Base-by-base conservation (phyloP, 164 flowering plant genomes). In the Berberis vulgaris region DNA sequence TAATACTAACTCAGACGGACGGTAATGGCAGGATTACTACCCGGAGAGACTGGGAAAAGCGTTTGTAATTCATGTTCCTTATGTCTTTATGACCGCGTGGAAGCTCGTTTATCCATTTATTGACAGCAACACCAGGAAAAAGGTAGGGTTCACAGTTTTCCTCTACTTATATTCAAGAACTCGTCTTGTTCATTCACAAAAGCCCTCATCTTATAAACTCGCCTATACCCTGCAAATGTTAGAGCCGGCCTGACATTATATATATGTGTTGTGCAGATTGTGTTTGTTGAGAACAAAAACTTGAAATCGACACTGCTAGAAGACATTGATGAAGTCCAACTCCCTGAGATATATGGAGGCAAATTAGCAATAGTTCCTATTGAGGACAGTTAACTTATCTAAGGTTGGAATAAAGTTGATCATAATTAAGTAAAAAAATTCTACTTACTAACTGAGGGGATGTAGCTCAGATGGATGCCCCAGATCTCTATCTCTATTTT, bases 31-130 rank as follows among this genome's bases (percentile, higher is more conserved):
- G 98, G 93, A 89, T 13, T 85, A 64, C 74, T 89, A 86, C 77
- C 98, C 96, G 2, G 97, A 92, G 65, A 83, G 98, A 69, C 83
- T 92, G 7, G 98, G 80, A 10, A 92, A 88, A 80, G 3, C 86
- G 60, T 81, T 75, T 50, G 3, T 88, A 9, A 68, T 92, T 49
- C 89, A 89, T 63, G 89, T 70, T 39, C 96, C 98, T 26, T 81
- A 76, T 72, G 56, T 92, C 8, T 87, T 89, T 57, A 75, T 74
- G 89, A 67, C 82, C 44, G 81, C 77, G 4, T 92, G 96, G 96
- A 92, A 86, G 77, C 60, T 82, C 3, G 60, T 92, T 55, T 82
- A 71, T 74, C 97, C 97, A 3, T 85, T 93, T 64, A 86, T 93
- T 6, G 96, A 88, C 75, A 62, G 67, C 49, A 84, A 82, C 1